phyloP scores from a whole-genome alignment of 345 rosid genomes.

The Trapa incisa region DNA sequence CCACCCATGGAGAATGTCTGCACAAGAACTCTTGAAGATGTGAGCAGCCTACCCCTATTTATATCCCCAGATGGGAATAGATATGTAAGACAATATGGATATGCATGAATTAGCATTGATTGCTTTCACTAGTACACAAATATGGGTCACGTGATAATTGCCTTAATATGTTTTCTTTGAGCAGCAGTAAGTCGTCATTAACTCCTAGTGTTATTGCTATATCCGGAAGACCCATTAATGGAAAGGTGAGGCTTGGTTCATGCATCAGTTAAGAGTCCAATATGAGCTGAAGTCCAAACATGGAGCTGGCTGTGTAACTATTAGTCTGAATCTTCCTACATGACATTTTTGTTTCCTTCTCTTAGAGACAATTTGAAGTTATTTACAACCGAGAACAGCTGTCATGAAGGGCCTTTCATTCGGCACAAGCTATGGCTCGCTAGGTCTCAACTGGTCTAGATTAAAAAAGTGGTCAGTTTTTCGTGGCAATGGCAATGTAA shows the following conservation, averaged over 20 bases:
- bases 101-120: not conserved
- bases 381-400: not conserved
- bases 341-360: not conserved
- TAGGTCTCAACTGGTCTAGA: too few species aligned
- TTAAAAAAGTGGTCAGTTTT: too few species aligned
- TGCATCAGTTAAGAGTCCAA: not conserved
- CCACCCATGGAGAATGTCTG: too few species aligned
- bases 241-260: not conserved
- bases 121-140: not conserved
- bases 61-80: not conserved
- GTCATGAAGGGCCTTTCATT: too few species aligned
- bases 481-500: too few species aligned
- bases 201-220: not conserved
- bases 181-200: not conserved
- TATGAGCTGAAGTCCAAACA: not conserved
- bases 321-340: not conserved
- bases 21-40: not conserved
- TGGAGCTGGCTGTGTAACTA: not conserved
- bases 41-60: not conserved
- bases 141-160: not conserved
- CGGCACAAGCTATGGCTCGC: too few species aligned
- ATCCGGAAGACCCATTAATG: not conserved
- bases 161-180: too few species aligned
- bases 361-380: not conserved
- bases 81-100: too few species aligned